phyloP scores from a whole-genome alignment of 768 basidiomycete genomes.

The Exidia glandulosa region DNA sequence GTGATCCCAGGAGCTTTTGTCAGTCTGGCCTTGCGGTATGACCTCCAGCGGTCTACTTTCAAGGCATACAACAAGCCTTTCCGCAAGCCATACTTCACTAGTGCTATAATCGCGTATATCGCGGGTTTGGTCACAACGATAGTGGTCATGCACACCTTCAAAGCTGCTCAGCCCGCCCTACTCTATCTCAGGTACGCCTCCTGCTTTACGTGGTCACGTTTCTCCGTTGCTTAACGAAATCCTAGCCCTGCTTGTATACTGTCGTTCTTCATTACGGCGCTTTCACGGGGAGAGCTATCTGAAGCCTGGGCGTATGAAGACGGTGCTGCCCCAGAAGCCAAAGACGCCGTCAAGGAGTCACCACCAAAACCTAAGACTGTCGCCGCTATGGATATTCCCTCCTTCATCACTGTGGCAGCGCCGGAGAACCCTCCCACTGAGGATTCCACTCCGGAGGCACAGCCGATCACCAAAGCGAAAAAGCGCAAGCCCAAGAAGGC shows the following conservation, averaged over 20 bases:
- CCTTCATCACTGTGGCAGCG: too few species aligned
- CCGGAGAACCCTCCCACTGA: too few species aligned
- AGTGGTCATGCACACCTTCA: slow-evolving; percentile 70
- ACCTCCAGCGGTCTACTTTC: slow-evolving; percentile 37
- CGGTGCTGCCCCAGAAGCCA: slow-evolving; percentile 21
- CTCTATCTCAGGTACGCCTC: slow-evolving; percentile 70
- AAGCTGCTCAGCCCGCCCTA: slow-evolving; percentile 79
- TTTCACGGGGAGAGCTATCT: slow-evolving; percentile 53
- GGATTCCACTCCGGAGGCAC: too few species aligned
- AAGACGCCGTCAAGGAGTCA: slow-evolving; percentile 4
- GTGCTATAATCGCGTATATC: slow-evolving; percentile 60
- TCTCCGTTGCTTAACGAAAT: neutral
- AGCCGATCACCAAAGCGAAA: too few species aligned
- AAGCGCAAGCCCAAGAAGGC: too few species aligned
- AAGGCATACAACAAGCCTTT: neutral
- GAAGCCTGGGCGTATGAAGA: slow-evolving; percentile 69
- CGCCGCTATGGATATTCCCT: too few species aligned
- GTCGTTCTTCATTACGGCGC: slow-evolving; percentile 50
- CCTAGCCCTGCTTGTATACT: slow-evolving; percentile 74
- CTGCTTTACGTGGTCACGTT: neutral
- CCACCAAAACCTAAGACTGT: neutral
- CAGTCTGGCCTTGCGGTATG: slow-evolving; percentile 79
- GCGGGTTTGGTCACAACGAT: slow-evolving; percentile 67
- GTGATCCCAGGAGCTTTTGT: slow-evolving; percentile 61
- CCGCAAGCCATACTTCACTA: slow-evolving; percentile 67